Conservation (phyloP, 768 basidiomycete genomes). For the Suillus ampliporus region DNA sequence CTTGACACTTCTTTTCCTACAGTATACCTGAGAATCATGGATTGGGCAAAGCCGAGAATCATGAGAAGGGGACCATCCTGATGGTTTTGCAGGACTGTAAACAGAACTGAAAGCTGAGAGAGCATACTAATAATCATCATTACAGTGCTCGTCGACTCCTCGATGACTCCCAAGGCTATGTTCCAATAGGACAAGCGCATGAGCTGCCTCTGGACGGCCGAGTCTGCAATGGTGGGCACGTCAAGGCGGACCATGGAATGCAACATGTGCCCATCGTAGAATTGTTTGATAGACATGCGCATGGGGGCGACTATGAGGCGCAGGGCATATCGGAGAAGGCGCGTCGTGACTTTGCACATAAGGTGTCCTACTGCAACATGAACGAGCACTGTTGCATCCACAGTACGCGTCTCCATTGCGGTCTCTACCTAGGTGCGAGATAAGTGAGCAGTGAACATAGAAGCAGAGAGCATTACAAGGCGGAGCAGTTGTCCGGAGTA, state of each 20-base stretch:
- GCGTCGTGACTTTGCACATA: constrained; percentile 51
- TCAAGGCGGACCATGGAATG: constrained; percentile 74
- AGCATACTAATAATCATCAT: constrained; percentile 54
- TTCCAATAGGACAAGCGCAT: too few relatives aligned
- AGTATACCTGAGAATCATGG: constrained; percentile 50
- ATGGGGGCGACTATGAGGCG: constrained; percentile 53
- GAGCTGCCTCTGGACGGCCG: constrained; percentile 67
- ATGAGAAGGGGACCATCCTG: constrained; percentile 65
- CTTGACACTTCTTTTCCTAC: too few relatives aligned
- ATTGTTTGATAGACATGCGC: constrained; percentile 60
- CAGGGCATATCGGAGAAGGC: constrained; percentile 49
- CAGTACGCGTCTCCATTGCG: constrained; percentile 64
- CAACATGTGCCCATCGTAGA: constrained; percentile 69
- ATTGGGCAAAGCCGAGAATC: constrained; percentile 56
- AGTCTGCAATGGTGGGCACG: constrained; percentile 75
- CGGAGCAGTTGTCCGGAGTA: constrained; percentile 69
- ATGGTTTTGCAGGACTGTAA: constrained; percentile 60
- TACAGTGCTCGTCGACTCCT: constrained; percentile 46
- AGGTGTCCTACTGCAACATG: constrained; percentile 60
- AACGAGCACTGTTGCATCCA: constrained; percentile 61
- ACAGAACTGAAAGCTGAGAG: constrained; percentile 66
- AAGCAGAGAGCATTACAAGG: constrained; percentile 50
- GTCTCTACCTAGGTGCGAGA: constrained; percentile 56
- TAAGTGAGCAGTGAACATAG: constrained; percentile 16
- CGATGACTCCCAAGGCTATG: too few relatives aligned